phyloP scores from a whole-genome alignment of 2,329 filamentous ascomycete species.

The Fusarium subglutinans region DNA sequence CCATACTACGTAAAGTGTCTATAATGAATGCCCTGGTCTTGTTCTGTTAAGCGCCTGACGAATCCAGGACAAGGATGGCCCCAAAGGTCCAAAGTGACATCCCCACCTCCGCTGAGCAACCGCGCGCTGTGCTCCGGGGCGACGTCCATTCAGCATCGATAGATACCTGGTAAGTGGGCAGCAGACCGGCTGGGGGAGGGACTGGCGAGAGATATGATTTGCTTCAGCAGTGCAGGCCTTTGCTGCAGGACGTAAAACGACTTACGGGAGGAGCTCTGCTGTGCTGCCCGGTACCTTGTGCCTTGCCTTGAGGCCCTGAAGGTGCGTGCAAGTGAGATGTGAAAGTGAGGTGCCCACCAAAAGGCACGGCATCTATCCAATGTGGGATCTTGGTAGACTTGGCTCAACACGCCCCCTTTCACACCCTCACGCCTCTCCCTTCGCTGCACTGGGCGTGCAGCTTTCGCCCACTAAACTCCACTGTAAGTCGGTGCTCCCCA shows the following conservation, averaged over 20 bases:
- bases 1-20: background rate
- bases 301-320: conserved; percentile 35
- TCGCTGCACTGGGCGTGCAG: conserved; percentile 10
- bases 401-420: conserved; percentile 5
- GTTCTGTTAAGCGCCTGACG: conserved; percentile 38
- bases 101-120: conserved; percentile 45
- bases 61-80: conserved; percentile 28
- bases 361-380: conserved; percentile 14
- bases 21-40: conserved; percentile 9
- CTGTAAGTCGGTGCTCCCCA: conserved; percentile 37
- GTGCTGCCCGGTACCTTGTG: conserved; percentile 22
- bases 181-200: conserved; percentile 31
- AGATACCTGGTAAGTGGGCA: conserved; percentile 32
- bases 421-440: conserved; percentile 3
- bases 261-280: background rate
- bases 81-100: conserved; percentile 32
- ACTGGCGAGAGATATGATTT: conserved; percentile 40
- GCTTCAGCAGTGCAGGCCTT: conserved; percentile 21
- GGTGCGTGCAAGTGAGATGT: conserved; percentile 12
- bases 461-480: conserved; percentile 29
- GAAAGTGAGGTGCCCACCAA: background rate
- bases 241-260: conserved; percentile 14
- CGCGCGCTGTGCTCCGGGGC: conserved; percentile 33
- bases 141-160: conserved; percentile 38
- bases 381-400: background rate